Base-by-base conservation (phyloP, 768 basidiomycete genomes). In the Lentinula aciculospora region DNA sequence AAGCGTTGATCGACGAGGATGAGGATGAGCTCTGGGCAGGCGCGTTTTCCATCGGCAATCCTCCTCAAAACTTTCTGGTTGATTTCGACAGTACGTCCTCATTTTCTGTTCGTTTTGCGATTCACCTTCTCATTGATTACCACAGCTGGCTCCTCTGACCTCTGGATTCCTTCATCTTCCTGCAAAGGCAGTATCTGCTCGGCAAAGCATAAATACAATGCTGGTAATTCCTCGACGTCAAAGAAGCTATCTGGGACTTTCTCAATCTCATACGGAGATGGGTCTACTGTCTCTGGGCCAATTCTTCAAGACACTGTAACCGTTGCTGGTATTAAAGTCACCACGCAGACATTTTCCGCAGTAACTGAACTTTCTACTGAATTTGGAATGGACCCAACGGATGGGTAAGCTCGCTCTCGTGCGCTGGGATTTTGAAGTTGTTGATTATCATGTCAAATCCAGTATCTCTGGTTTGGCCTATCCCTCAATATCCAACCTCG, bases 231-330 rank as follows among this genome's bases (percentile, higher is more conserved):
- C 23, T 67, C 71, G 0, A 72, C 74, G 1, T 64, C 74, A 1
- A 53, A 39, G 5, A 65, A 69, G 60, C 60, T 68, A 19, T 51
- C 62, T n/a, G 65, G 68, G 31, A 61, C 66, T 3, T 78, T 80
- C 64, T 64, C 58, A 13, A 70, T 81, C 46, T 31, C 57, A 15
- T 80, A 78, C 59, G 79, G 77, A 42, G 79, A 81, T 53, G 77
- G 78, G 0, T 74, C 71, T 0, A 64, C 68, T 1, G 76, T 76
- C 13, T 60, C 58, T 2, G 81, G 80, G 10, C 59, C 65, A 10
- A 67, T 74, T 15, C 79, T 70, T 64, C 65, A 62, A 25, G 80
- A 82, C 59, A 72, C 40, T 10, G 64, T 65, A 36, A 53, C 46
- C 15, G 64, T 65, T 17, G 64, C 64, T 3, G 56, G 56, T 19